Evolutionary conservation across 1,284 basidiomycete species (phyloP).

Genomic region (Boletus albobrunnescens): DNA sequence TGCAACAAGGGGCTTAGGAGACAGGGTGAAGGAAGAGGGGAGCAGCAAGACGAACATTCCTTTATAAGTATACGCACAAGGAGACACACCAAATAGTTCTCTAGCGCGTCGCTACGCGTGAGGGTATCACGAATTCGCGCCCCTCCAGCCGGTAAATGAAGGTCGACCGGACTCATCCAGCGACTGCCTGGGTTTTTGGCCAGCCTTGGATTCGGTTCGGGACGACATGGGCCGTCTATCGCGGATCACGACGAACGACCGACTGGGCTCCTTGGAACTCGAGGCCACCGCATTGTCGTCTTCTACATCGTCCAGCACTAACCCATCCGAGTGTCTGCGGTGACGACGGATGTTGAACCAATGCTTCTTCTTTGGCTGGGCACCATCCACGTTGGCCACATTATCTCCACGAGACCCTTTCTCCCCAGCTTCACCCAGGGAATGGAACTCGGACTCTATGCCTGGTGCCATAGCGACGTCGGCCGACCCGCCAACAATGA

Average conservation of each 20-base stretch:
- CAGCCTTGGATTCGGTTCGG: conserved; percentile 27
- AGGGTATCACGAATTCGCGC: conserved; percentile 19
- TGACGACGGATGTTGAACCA: conserved; percentile 65
- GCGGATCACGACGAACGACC: conserved; percentile 70
- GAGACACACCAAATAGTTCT: conserved; percentile 14
- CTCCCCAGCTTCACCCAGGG: conserved; percentile 17
- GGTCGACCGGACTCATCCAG: conserved; percentile 28
- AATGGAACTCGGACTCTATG: conserved; percentile 16
- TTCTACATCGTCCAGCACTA: conserved; percentile 28
- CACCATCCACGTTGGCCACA: conserved; percentile 36
- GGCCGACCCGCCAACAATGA: conserved; percentile 44
- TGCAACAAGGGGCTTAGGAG: conserved; percentile 15
- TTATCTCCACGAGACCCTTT: conserved; percentile 16
- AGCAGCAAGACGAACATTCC: not conserved
- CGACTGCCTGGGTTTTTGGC: conserved; percentile 28
- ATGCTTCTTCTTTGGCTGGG: conserved; percentile 53
- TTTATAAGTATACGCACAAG: conserved; percentile 13
- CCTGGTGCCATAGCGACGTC: conserved; percentile 13
- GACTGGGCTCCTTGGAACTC: conserved; percentile 29
- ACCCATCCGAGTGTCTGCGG: conserved; percentile 58
- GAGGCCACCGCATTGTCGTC: conserved; percentile 36
- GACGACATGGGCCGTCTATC: conserved; percentile 43
- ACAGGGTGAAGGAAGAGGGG: not conserved
- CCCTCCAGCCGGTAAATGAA: conserved; percentile 38
- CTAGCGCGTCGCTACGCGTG: not conserved